A percentile compares a stretch with the other conserved stretches of the same genome.
Conservation (phyloP, 75 land plant species). For the Adiantum capillusveneris region DNA sequence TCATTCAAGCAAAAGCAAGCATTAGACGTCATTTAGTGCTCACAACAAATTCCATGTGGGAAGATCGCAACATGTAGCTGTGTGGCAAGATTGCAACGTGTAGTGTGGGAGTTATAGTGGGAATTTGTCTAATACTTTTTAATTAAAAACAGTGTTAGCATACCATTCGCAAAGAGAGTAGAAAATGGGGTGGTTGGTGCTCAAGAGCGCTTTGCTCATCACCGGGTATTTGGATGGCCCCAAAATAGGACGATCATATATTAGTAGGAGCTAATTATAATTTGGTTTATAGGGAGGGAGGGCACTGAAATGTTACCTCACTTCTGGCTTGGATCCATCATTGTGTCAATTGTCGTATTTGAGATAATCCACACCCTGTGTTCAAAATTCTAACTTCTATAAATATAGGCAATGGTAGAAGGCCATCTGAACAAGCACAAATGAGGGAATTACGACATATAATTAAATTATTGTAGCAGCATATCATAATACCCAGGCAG, state of each 20-base stretch:
- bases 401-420: neutral
- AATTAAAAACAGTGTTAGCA: no score
- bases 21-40: no score
- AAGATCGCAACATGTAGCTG: no score
- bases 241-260: neutral
- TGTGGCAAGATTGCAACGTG: no score
- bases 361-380: slow-evolving; percentile 86
- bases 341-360: slow-evolving; percentile 86
- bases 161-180: slow-evolving; percentile 94
- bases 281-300: neutral
- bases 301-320: slow-evolving; percentile 27
- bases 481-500: slow-evolving; percentile 90
- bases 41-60: no score
- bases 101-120: no score
- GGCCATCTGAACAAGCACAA: no score
- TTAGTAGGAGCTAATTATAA: neutral
- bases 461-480: no score
- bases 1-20: no score
- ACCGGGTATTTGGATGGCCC: slow-evolving; percentile 41
- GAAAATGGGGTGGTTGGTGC: slow-evolving; percentile 62
- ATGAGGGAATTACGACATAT: no score
- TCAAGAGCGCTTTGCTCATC: slow-evolving; percentile 67
- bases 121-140: no score
- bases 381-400: no score
- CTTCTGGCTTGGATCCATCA: slow-evolving; percentile 50